phyloP scores from a whole-genome alignment of 2,329 filamentous ascomycete genomes.

The Neopestalotiopsis sp. region DNA sequence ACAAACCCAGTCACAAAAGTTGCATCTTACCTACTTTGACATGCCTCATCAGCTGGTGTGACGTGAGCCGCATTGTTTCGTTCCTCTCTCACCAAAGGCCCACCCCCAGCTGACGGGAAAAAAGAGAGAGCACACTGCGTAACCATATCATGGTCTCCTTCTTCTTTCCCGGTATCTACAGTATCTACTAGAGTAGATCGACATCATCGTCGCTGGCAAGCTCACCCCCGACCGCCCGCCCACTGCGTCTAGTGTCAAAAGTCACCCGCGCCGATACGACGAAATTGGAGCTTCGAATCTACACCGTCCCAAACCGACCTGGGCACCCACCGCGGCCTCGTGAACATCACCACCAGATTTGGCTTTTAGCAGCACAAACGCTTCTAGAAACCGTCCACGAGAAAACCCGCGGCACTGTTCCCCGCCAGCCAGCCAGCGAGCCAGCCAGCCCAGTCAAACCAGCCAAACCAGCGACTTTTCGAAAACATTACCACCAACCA shows the following conservation, averaged over 20 bases:
- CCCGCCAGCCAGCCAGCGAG: background rate
- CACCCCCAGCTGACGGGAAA: background rate
- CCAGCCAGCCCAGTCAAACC: too few relatives aligned
- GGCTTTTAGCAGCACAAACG: slow-evolving; percentile 1
- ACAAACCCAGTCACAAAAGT: background rate
- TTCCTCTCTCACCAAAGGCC: background rate
- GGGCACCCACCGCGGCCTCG: background rate
- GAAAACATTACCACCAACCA: background rate
- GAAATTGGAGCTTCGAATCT: slow-evolving; percentile 12
- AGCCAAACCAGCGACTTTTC: background rate
- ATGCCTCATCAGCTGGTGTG: background rate
- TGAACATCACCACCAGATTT: slow-evolving; percentile 13
- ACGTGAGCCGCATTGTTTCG: background rate
- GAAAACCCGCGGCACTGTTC: background rate
- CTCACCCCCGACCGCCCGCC: background rate
- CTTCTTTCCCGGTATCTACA: background rate
- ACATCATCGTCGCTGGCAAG: background rate
- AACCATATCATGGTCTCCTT: background rate
- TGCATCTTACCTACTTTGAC: background rate
- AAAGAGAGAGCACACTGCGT: background rate
- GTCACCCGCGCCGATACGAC: slow-evolving; percentile 2
- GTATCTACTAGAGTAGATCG: background rate
- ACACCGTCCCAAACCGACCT: slow-evolving; percentile 2
- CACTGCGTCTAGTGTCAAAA: background rate
- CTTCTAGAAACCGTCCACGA: background rate